These are phyloP conservation scores for Colletotrichum agaves DNA, from an alignment of 2,329 filamentous ascomycete species.

Conservation along the genomic window DNA sequence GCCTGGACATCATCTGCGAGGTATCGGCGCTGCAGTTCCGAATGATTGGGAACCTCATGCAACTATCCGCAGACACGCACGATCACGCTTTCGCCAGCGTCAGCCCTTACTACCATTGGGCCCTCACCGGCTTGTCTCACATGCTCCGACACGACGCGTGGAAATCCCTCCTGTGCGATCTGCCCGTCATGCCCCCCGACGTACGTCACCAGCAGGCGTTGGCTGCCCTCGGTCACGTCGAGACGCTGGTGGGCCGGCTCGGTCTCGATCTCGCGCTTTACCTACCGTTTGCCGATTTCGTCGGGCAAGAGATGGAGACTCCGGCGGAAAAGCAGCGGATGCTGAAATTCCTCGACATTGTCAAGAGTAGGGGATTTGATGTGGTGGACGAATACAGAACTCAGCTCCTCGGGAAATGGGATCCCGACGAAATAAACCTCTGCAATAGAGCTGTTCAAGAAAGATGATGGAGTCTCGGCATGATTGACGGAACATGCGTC, in stretches of 20 bases:
- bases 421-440: neutral
- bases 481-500: too few species aligned
- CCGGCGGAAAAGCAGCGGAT: neutral
- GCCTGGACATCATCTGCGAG: slow-evolving; percentile 8
- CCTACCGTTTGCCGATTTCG: slow-evolving; percentile 13
- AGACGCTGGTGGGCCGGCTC: neutral
- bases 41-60: slow-evolving; percentile 1
- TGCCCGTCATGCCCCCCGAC: slow-evolving; percentile 4
- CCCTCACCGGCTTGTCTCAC: neutral
- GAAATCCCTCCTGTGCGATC: slow-evolving; percentile 6
- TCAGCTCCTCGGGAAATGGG: neutral
- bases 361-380: neutral
- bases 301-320: slow-evolving; percentile 16
- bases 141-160: slow-evolving; percentile 3
- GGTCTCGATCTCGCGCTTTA: slow-evolving; percentile 9
- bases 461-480: neutral
- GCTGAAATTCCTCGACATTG: slow-evolving; percentile 5
- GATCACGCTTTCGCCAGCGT: neutral
- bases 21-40: neutral
- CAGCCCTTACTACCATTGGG: slow-evolving; percentile 17
- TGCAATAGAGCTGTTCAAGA: neutral
- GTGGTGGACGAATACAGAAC: slow-evolving; percentile 1
- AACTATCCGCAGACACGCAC: neutral
- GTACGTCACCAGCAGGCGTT: slow-evolving; percentile 11
- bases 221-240: neutral